Evolutionary conservation across 148 eudicot species (phyloP).

Genomic region (Camellia granthamiana): DNA sequence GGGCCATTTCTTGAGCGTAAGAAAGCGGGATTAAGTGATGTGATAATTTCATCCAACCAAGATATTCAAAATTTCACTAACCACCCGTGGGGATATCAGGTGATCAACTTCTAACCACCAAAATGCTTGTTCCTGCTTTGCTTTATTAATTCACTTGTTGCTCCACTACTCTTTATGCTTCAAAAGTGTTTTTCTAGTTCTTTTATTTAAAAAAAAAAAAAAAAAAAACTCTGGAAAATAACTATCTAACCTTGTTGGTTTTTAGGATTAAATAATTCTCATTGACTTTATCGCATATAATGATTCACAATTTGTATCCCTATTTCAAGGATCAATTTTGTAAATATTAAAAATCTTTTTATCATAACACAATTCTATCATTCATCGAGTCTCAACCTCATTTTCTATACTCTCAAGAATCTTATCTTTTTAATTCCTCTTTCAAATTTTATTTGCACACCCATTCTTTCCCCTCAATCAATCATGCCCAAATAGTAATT

Average conservation of each 20-base stretch:
- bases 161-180: background rate
- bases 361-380: background rate
- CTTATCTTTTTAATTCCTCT: background rate
- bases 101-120: conserved; percentile 15
- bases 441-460: background rate
- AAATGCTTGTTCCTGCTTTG: background rate
- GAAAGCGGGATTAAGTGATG: conserved; percentile 35
- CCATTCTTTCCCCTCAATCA: background rate
- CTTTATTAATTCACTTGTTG: background rate
- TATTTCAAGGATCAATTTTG: background rate
- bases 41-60: conserved; percentile 27
- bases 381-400: background rate
- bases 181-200: background rate
- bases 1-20: conserved; percentile 49
- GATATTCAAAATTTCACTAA: conserved; percentile 24
- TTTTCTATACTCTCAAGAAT: background rate
- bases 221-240: too few species aligned
- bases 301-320: background rate
- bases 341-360: too few species aligned
- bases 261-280: background rate
- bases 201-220: too few species aligned
- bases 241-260: background rate
- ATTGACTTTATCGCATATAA: background rate
- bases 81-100: conserved; percentile 60
- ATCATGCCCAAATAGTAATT: background rate